Evolutionary conservation across 1,284 basidiomycete genomes (phyloP), one percentile per base, ranked within the genome.

Genomic region (Ceratobasidium sp.): DNA sequence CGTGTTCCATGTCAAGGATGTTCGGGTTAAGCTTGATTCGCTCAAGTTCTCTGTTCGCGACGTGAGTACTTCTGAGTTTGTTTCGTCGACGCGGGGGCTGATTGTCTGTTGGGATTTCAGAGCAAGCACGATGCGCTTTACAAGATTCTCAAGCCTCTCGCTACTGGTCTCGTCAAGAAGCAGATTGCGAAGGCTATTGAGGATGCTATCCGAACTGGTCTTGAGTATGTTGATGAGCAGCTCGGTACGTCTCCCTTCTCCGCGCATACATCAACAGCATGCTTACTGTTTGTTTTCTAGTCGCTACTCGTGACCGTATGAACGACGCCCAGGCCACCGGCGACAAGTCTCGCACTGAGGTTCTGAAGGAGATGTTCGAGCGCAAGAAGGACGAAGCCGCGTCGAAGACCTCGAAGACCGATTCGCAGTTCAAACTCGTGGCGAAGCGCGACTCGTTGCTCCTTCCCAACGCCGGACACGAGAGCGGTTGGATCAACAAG

Each of bases 31-130:
- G 81, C 89, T 96, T 60, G 92, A 92, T 79, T 89, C 91, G 64
- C 89, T 98, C 79, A 95, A 93, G 84, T 98, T 97, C 84, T 89
- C 90, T 48, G 95, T 99, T 81, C 90, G 95, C 19, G 96, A 97
- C 80, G 90, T 82, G 56, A 67, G 77, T 71, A 50, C 41, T 36
- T 51, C 66, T 59, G 41, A 15, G 8, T 17, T 53, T 50, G 57
- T 54, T 53, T 45, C 57, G 24, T 9, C 31, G 19, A 19, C 4
- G 56, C 41, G 22, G n/a, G 29, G 29, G 27, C 31, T 44, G 29
- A 65, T n/a, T 14, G 29, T 47, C 45, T 41, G n/a, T 89, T 54
- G 33, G 50, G 22, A 19, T 45, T n/a, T 33, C 48, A 77, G 77
- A 76, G 71, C 79, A 98, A 97, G 85, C 96, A 98, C 84, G 94